These are phyloP conservation scores for Kwoniella dejecticola DNA, from an alignment of 768 basidiomycete genomes.

Conservation along the genomic window DNA sequence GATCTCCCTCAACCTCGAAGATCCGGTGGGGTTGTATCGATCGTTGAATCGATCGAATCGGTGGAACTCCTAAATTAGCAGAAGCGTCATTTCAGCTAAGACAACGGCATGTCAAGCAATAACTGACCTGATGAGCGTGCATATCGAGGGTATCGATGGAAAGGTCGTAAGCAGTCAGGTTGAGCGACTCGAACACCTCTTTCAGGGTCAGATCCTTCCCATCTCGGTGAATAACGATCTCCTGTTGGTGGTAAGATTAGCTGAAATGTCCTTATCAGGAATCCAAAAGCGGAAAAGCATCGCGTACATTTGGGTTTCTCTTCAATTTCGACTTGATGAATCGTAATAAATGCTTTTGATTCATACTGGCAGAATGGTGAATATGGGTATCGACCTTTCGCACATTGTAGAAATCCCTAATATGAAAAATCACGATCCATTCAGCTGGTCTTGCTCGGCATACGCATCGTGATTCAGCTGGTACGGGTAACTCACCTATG, in stretches of 20 bases:
- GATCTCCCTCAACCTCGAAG: slow-evolving; percentile 90
- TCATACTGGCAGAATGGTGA: slow-evolving; percentile 98
- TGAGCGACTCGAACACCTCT: slow-evolving; percentile 94
- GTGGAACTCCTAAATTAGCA: slow-evolving; percentile 75
- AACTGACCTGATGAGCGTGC: slow-evolving; percentile 84
- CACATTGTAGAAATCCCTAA: slow-evolving; percentile 96
- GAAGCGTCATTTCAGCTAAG: not conserved
- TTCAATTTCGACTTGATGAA: slow-evolving; percentile 82
- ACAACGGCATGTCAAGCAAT: too few relatives aligned
- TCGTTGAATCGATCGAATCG: slow-evolving; percentile 98
- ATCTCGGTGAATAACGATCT: slow-evolving; percentile 94
- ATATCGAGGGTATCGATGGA: slow-evolving; percentile 99
- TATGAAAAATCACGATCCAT: slow-evolving; percentile 3
- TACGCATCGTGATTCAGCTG: too few relatives aligned
- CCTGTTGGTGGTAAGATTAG: too few relatives aligned
- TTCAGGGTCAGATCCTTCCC: slow-evolving; percentile 77
- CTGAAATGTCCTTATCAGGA: too few relatives aligned
- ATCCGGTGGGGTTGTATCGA: slow-evolving; percentile 93
- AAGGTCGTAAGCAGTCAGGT: slow-evolving; percentile 93
- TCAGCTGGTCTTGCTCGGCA: too few relatives aligned
- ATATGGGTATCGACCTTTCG: slow-evolving; percentile 99
- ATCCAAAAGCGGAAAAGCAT: not conserved
- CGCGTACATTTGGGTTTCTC: slow-evolving; percentile 51
- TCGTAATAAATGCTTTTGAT: slow-evolving; percentile 95
- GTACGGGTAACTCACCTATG: slow-evolving; percentile 64